These are phyloP conservation scores for Multifurca ochricompacta DNA, from an alignment of 768 basidiomycete genomes.

Conservation along the genomic window DNA sequence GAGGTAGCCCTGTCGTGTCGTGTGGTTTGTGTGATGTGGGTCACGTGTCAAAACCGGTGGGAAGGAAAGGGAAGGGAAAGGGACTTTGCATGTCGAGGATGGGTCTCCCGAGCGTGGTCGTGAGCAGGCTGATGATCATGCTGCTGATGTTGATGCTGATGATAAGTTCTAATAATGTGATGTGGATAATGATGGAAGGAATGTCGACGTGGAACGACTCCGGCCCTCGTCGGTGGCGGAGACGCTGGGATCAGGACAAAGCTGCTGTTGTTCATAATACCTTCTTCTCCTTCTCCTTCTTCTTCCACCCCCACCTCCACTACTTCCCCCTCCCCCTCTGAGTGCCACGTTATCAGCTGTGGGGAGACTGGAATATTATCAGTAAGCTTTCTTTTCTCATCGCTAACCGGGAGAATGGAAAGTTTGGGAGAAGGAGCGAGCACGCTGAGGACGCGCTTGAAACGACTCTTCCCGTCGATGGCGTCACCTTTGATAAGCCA, in stretches of 20 bases:
- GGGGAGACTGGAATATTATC: background rate
- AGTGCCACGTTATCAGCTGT: background rate
- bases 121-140: background rate
- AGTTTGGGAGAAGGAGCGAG: conserved; percentile 58
- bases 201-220: background rate
- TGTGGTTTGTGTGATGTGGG: too few relatives aligned
- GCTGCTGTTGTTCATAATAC: too few relatives aligned
- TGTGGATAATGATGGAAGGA: background rate
- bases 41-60: too few relatives aligned
- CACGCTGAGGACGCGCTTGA: conserved; percentile 56
- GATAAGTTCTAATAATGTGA: too few relatives aligned
- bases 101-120: background rate
- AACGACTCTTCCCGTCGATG: conserved; percentile 53
- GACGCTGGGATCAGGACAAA: too few relatives aligned
- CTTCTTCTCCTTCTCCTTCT: too few relatives aligned
- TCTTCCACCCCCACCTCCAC: too few relatives aligned
- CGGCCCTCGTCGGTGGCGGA: background rate
- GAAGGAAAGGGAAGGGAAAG: background rate
- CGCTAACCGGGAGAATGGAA: conserved; percentile 49
- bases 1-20: too few relatives aligned
- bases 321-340: background rate
- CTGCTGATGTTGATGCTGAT: background rate
- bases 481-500: conserved; percentile 72
- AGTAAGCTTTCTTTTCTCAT: conserved; percentile 28
- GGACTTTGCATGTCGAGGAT: background rate